Percentiles rank a stretch among this genome's conserved stretches.
phyloP scores from a whole-genome alignment of 495 filamentous ascomycete genomes.

The Penicillium cosmopolitanum region DNA sequence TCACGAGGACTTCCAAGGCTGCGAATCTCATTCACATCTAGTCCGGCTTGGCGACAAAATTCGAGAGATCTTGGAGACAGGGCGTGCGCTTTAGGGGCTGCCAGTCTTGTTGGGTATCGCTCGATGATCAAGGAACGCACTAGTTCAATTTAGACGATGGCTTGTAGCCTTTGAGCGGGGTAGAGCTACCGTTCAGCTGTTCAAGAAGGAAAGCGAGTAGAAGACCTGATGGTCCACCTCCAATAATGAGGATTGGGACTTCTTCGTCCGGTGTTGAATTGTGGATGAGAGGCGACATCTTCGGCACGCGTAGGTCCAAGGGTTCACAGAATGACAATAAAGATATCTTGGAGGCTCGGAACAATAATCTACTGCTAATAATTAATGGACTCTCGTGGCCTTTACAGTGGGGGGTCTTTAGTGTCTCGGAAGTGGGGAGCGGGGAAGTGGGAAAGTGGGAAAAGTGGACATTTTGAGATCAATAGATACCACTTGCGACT shows the following conservation, averaged over 20 bases:
- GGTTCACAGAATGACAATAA: too few relatives aligned
- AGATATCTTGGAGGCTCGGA: background rate
- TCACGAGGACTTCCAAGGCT: slow-evolving; percentile 25
- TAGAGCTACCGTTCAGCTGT: slow-evolving; percentile 2
- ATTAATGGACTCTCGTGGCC: background rate
- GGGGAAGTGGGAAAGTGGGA: slow-evolving; percentile 5
- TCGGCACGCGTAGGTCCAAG: too few relatives aligned
- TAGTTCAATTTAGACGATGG: background rate
- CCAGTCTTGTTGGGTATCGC: slow-evolving; percentile 30
- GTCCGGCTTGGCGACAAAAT: slow-evolving; percentile 31
- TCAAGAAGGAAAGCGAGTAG: slow-evolving; percentile 12
- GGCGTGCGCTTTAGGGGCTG: slow-evolving; percentile 35
- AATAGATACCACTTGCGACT: too few relatives aligned
- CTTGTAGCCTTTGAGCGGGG: background rate
- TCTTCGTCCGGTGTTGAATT: slow-evolving; percentile 1
- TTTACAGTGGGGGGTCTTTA: background rate
- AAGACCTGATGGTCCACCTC: slow-evolving; percentile 14
- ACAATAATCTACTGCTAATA: background rate
- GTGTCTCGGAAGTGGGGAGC: background rate
- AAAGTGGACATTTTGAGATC: background rate
- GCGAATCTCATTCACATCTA: slow-evolving; percentile 33
- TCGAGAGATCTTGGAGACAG: slow-evolving; percentile 35
- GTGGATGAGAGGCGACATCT: slow-evolving; percentile 12
- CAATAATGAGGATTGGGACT: slow-evolving; percentile 11
- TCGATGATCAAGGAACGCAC: slow-evolving; percentile 32